Evolutionary conservation across 1,284 basidiomycete genomes (phyloP), one percentile per base, ranked within the genome.

Genomic region (Rhodotorula sp.): DNA sequence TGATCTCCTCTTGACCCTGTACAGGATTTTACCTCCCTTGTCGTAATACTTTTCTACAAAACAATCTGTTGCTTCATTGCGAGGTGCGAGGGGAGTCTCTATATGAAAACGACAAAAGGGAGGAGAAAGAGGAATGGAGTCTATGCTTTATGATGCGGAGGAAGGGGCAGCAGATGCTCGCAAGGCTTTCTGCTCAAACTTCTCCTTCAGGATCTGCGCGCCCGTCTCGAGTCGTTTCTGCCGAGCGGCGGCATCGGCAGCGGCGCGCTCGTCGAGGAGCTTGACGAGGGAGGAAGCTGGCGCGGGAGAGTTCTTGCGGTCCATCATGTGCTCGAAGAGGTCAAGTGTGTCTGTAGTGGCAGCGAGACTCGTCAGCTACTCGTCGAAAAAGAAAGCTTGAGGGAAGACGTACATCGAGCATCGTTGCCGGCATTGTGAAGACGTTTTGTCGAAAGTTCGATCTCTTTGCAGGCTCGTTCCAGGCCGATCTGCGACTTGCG

Each of bases 391-490:
- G 18, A 7, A 14, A 49, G 29, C 15, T 45, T 2, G 22, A 17
- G 18, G 6, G 3, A 51, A 64, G 29, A 65, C 69, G 56, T 17
- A 71, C 69, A 72, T 6, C 66, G 70, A 15, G 72, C 72, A 22
- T 73, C 72, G 60, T 73, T 73, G 12, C 67, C 73, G 4, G 73
- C 73, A 48, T 74, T 74, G 62, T 74, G 73, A 6, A 68, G 42
- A 18, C 66, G 59, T 26, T 54, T 57, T 20, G 69, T 69, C 37
- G 59, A 59, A 1, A 74, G 64, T 1, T 64, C 45, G 10, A 74
- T 24, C 46, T 67, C 59, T 5, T 20, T 24, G 37, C 73, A 74
- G 17, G 70, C 71, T 15, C 51, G 56, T 15, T 68, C 62, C 33
- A 74, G 62, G 2, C 67, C 62, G 44, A 64, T 54, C 53, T 72